These are phyloP conservation scores for Raddia distichophylla DNA, from an alignment of 176 grass and related monocot genomes.

Conservation along the genomic window DNA sequence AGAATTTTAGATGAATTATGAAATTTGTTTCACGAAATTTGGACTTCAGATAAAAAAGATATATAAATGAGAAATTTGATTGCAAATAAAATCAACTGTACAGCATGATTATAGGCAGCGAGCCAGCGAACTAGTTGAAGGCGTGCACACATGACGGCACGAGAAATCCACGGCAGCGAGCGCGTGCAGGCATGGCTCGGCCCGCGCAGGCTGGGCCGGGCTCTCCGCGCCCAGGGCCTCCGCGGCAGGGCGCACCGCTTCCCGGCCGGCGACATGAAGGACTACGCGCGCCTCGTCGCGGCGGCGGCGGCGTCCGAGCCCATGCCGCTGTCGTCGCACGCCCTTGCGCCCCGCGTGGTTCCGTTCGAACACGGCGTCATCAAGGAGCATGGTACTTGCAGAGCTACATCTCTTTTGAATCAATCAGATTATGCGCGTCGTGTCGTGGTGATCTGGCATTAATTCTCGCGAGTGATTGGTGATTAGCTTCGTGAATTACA, in stretches of 20 bases:
- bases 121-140: too few species aligned
- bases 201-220: conserved; percentile 41
- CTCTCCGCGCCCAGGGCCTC: conserved; percentile 56
- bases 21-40: too few species aligned
- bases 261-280: conserved; percentile 47
- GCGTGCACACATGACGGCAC: too few species aligned
- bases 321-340: conserved; percentile 57
- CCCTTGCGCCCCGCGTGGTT: conserved; percentile 39
- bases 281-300: neutral
- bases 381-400: conserved; percentile 44
- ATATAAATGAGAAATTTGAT: too few species aligned
- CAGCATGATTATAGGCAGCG: too few species aligned
- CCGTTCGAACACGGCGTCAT: conserved; percentile 31
- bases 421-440: too few species aligned
- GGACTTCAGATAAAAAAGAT: too few species aligned
- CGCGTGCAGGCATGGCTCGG: conserved; percentile 15
- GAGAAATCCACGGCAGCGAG: too few species aligned
- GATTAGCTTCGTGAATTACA: neutral
- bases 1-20: too few species aligned
- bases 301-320: conserved; percentile 37
- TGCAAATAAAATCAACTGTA: too few species aligned
- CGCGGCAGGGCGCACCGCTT: conserved; percentile 43
- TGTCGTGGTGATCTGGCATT: neutral
- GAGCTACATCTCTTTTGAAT: too few species aligned
- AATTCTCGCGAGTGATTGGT: neutral